Evolutionary conservation across 2,329 filamentous ascomycete species (phyloP).

Genomic region (Curvularia spicifera): DNA sequence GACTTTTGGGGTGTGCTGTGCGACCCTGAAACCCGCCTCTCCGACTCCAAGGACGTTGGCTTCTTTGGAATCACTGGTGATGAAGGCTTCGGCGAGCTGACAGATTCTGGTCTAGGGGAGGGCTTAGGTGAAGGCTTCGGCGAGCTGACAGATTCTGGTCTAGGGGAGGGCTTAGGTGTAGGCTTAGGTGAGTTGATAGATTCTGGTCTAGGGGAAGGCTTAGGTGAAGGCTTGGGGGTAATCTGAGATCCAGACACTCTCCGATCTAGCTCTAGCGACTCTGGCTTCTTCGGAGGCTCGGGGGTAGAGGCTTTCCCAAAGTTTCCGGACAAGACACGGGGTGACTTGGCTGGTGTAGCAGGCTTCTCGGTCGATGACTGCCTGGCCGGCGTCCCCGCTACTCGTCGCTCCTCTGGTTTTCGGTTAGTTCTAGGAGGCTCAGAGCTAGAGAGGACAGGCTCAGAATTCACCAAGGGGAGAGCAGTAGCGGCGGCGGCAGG

Average conservation of each 20-base stretch:
- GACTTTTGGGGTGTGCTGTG: constrained; percentile 25
- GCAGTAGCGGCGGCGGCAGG: constrained; percentile 29
- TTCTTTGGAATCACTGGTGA: constrained; percentile 40
- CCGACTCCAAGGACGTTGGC: constrained; percentile 30
- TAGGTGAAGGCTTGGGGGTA: constrained; percentile 27
- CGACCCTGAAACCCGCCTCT: constrained; percentile 27
- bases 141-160: constrained; percentile 32
- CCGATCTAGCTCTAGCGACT: background rate
- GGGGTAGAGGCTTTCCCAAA: constrained; percentile 23
- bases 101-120: constrained; percentile 34
- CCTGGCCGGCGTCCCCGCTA: constrained; percentile 32
- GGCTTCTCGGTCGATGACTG: constrained; percentile 35
- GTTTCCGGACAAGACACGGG: constrained; percentile 31
- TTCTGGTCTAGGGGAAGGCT: constrained; percentile 35
- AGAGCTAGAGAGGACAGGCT: constrained; percentile 45
- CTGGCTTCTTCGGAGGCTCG: constrained; percentile 4
- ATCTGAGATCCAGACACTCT: background rate
- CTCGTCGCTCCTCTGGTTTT: constrained; percentile 35
- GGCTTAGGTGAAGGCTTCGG: constrained; percentile 29
- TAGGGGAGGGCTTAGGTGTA: constrained; percentile 29
- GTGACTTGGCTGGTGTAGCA: constrained; percentile 37
- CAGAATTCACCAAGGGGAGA: constrained; percentile 42
- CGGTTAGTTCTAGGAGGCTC: constrained; percentile 39
- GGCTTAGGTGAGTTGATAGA: constrained; percentile 31
- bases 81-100: constrained; percentile 30